A percentile compares a stretch with the other conserved stretches of the same genome.
These are phyloP conservation scores for Chalciporus sphaerocephalus DNA, from an alignment of 768 basidiomycete genomes.

Conservation along the genomic window DNA sequence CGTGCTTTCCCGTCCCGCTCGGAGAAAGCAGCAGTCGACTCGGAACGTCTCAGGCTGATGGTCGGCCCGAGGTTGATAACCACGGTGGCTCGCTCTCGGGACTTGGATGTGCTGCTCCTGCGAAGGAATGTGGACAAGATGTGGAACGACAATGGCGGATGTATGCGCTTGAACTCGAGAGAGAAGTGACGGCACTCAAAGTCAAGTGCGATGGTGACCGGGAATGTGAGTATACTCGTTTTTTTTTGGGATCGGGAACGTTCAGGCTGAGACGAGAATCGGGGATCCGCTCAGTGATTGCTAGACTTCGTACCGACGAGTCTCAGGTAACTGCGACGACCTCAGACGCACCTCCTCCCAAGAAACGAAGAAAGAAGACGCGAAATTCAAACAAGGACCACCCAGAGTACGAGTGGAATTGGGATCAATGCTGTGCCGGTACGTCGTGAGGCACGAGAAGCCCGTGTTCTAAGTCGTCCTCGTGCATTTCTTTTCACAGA, in stretches of 20 bases:
- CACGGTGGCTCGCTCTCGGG: too few relatives aligned
- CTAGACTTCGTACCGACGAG: slow-evolving; percentile 12
- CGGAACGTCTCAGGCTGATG: neutral
- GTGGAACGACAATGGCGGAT: slow-evolving; percentile 27
- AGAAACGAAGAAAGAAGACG: slow-evolving; percentile 26
- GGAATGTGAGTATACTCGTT: slow-evolving; percentile 23
- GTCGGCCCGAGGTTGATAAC: too few relatives aligned
- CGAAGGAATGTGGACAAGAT: too few relatives aligned
- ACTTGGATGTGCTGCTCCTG: neutral
- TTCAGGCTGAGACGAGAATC: too few relatives aligned
- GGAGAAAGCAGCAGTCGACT: neutral
- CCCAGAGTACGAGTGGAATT: slow-evolving; percentile 15
- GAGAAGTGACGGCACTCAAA: slow-evolving; percentile 18
- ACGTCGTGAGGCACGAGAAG: neutral
- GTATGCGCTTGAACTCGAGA: slow-evolving; percentile 30
- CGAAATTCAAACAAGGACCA: slow-evolving; percentile 11
- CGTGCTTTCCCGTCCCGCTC: slow-evolving; percentile 20
- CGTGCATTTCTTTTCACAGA: slow-evolving; percentile 6
- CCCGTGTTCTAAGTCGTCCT: slow-evolving; percentile 2
- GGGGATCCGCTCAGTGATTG: slow-evolving; percentile 16
- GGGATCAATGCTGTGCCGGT: slow-evolving; percentile 23
- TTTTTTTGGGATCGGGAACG: too few relatives aligned
- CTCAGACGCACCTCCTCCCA: slow-evolving; percentile 20
- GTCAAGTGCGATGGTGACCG: slow-evolving; percentile 21
- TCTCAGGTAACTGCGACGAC: slow-evolving; percentile 10